Conservation (phyloP, 2,329 filamentous ascomycete species). For the Paecilomyces dactylethromorphus region DNA sequence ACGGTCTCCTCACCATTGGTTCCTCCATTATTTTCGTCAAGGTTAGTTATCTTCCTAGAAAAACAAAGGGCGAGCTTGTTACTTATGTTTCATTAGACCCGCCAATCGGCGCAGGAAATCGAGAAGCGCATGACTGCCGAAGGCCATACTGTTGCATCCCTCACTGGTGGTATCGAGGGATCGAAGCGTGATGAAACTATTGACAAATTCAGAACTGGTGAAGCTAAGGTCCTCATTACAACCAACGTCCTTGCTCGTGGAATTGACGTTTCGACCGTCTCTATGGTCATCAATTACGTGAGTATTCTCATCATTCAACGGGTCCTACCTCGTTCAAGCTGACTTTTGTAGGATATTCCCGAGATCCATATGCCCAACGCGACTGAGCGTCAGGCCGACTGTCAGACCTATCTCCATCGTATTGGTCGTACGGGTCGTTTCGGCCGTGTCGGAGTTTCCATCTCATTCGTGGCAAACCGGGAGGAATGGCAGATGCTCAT, state of each 20-base stretch:
- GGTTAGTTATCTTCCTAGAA: slow-evolving; percentile 42
- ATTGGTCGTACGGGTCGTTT: slow-evolving; percentile 97
- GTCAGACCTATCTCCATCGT: slow-evolving; percentile 94
- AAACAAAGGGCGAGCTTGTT: not conserved
- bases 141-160: slow-evolving; percentile 82
- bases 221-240: slow-evolving; percentile 92
- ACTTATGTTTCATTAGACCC: slow-evolving; percentile 52
- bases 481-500: slow-evolving; percentile 73
- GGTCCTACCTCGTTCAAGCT: not conserved
- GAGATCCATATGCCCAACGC: slow-evolving; percentile 53
- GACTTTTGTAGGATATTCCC: slow-evolving; percentile 53
- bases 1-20: slow-evolving; percentile 91
- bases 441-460: slow-evolving; percentile 89
- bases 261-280: slow-evolving; percentile 87
- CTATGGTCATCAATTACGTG: slow-evolving; percentile 96
- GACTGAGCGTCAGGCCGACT: slow-evolving; percentile 66
- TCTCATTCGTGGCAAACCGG: slow-evolving; percentile 87
- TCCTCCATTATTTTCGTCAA: slow-evolving; percentile 98
- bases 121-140: slow-evolving; percentile 79
- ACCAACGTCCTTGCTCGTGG: slow-evolving; percentile 95
- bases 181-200: slow-evolving; percentile 75
- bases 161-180: slow-evolving; percentile 85
- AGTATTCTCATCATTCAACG: slow-evolving; percentile 12
- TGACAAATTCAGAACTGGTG: slow-evolving; percentile 75
- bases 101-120: slow-evolving; percentile 78